phyloP scores from a whole-genome alignment of 441 rosid genomes.

The Capsella rubella region DNA sequence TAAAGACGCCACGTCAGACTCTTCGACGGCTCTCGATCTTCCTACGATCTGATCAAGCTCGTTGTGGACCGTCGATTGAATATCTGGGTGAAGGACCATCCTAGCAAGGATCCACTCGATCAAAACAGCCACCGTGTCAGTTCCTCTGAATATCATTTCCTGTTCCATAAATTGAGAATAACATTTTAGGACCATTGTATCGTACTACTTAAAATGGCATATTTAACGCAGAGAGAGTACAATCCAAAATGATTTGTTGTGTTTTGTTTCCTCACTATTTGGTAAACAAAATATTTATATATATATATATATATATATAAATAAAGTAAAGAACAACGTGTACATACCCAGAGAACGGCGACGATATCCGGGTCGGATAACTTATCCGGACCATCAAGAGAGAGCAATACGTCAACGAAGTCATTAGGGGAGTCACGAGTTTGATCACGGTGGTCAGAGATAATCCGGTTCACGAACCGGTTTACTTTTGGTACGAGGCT shows the following conservation, averaged over 20 bases:
- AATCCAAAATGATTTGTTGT: neutral
- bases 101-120: constrained; percentile 81
- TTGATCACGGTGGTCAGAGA: constrained; percentile 60
- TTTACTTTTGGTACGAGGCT: constrained; percentile 75
- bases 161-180: constrained; percentile 29
- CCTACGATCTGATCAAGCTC: constrained; percentile 64
- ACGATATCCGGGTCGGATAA: constrained; percentile 71
- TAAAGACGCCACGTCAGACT: constrained; percentile 49
- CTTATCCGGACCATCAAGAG: constrained; percentile 66
- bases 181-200: neutral
- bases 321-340: neutral
- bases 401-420: constrained; percentile 80
- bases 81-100: constrained; percentile 61
- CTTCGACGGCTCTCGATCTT: constrained; percentile 53
- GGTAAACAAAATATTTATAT: neutral
- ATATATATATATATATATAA: neutral
- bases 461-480: constrained; percentile 67
- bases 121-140: constrained; percentile 68
- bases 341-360: constrained; percentile 91
- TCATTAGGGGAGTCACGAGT: constrained; percentile 48
- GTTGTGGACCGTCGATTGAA: constrained; percentile 60
- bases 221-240: neutral
- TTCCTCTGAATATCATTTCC: constrained; percentile 81
- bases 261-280: neutral
- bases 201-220: constrained; percentile 19